Conservation (phyloP, 257 asterid genomes). For the Przewalskia tangutica region DNA sequence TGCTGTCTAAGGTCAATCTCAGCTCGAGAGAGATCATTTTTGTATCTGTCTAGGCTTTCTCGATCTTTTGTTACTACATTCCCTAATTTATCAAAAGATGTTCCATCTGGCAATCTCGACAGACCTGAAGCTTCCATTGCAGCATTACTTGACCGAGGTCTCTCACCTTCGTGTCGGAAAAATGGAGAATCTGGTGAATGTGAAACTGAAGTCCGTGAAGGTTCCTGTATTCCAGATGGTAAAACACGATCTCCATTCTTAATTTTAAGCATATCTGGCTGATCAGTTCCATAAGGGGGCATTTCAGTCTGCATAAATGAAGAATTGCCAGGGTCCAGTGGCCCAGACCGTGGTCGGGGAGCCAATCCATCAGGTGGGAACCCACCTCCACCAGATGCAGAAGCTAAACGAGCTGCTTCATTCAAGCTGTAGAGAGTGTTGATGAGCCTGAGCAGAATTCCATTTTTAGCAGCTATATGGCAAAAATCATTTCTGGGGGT, state of each 20-base stretch:
- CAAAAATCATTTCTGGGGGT: constrained; percentile 91
- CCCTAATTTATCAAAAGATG: constrained; percentile 26
- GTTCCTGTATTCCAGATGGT: constrained; percentile 51
- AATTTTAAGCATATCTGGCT: constrained; percentile 46
- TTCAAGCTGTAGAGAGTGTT: constrained; percentile 89
- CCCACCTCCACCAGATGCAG: constrained; percentile 67
- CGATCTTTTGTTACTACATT: constrained; percentile 22
- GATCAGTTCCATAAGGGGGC: constrained; percentile 52
- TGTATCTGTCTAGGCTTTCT: constrained; percentile 34
- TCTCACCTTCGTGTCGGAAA: constrained; percentile 42
- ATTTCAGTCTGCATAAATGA: constrained; percentile 46
- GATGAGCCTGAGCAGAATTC: constrained; percentile 82
- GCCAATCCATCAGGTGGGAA: constrained; percentile 55
- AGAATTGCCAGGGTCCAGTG: constrained; percentile 54
- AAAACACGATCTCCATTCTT: constrained; percentile 64
- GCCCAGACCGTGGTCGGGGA: constrained; percentile 68
- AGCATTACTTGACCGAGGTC: constrained; percentile 28
- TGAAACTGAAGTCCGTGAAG: constrained; percentile 51
- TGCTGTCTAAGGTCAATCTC: constrained; percentile 63
- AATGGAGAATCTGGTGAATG: constrained; percentile 60
- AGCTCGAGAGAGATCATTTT: constrained; percentile 46
- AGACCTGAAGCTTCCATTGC: constrained; percentile 26
- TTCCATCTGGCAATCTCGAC: constrained; percentile 25
- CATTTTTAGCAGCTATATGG: constrained; percentile 89
- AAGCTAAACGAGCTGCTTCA: constrained; percentile 85